Evolutionary conservation across 305 asterid genomes (phyloP), one percentile per base, ranked within the genome.

Genomic region (Lippia alba): DNA sequence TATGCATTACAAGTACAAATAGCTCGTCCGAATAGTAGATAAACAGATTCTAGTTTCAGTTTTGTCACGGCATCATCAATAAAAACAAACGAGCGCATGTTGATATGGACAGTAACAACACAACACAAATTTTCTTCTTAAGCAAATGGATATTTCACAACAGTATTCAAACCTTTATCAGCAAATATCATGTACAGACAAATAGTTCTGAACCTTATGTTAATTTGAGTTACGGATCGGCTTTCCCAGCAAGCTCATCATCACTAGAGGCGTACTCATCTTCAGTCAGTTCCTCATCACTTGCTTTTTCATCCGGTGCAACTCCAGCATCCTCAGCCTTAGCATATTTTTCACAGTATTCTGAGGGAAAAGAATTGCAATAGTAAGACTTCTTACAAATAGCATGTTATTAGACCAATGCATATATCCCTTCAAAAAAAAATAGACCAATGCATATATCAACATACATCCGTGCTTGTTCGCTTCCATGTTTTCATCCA

Each of bases 251-350:
- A 71, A 86, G 75, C 57, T 89, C 96, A 9, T 90, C 96, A 4
- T 90, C 96, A 5, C 86, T 85, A 24, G 92, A 90, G 33, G 71
- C 88, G 74, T 80, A 76, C 72, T 85, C 97, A 70, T 85, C 96
- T 69, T 90, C 94, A 40, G 81, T 85, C 69, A 84, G 65, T 74
- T 90, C 97, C 62, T 86, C 97, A 12, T 90, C 94, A 16, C 97
- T 90, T 1, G 96, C 82, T 66, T 86, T 78, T 57, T 79, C 91
- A 19, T 88, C 92, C 14, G 91, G 89, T 19, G 62, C 83, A 60
- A 83, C 92, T 63, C 97, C 96, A 5, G 85, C 92, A 76, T 90
- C 91, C 63, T 80, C 90, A 41, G 92, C 86, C 84, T 88, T 92
- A 0, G 97, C 97, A 60, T 85, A 86, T 72, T 84, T 92, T 72